Evolutionary conservation across 164 flowering plant genomes (phyloP), one percentile per base, ranked within the genome.

Genomic region (Chimonanthus praecox): DNA sequence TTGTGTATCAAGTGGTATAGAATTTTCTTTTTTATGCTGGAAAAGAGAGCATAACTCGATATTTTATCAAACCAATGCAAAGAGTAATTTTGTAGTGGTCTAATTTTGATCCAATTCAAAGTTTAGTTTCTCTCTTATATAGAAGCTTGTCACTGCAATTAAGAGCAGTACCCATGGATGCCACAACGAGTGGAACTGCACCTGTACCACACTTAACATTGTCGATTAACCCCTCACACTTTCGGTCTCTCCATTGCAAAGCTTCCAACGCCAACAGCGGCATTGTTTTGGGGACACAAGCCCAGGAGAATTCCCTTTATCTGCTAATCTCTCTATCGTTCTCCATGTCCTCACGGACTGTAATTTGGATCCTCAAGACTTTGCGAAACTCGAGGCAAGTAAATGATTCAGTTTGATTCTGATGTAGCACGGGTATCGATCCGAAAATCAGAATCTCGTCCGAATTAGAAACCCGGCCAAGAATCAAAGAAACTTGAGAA

Each of bases 341-440:
- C 99, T 96, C 68, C 95, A 96, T 87, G 94, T 96, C 67, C 97
- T 96, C 21, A 89, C 97, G 0, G 87, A 86, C 15, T 89, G 95
- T 80, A 85, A 87, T 78, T 75, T 96, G 79, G 98, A 94, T 72
- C 92, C 98, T 7, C 90, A 90, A 71, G 97, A 92, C 75, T 97
- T 96, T 68, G 98, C 99, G 46, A 94, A 82, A 49, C 88, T 96
- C 46, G 99, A 96, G 99, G 99, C 95, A 87, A 88, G 97, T 83
- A 16, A 33, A 4, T 72, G 7, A 64, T 73, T 58, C 48, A 76
- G 49, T 11, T 67, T 7, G 1, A 20, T n/a, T n/a, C n/a, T n/a
- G n/a, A n/a, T n/a, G n/a, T n/a, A n/a, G n/a, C n/a, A n/a, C n/a
- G n/a, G n/a, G n/a, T n/a, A n/a, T n/a, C n/a, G n/a, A n/a, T n/a